Evolutionary conservation across 371 early-diverging fungal genomes (phyloP).

Genomic region (Sporodiniella umbellata): DNA sequence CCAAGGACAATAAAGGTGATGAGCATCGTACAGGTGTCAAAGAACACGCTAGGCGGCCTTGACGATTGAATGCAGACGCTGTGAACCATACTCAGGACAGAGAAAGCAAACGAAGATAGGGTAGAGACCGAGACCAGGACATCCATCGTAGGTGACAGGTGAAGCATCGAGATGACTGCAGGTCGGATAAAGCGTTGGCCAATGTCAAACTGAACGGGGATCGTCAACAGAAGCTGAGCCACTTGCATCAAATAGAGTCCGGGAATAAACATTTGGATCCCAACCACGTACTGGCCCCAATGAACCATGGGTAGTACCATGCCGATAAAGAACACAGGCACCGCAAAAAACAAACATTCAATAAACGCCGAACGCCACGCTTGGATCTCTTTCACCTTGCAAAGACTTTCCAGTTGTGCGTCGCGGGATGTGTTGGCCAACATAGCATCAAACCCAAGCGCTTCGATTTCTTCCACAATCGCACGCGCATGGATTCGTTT

Average conservation of each 20-base stretch:
- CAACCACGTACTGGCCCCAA: slow-evolving; percentile 44
- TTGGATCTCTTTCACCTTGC: slow-evolving; percentile 82
- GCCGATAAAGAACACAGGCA: slow-evolving; percentile 83
- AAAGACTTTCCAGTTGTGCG: slow-evolving; percentile 85
- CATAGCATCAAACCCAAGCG: slow-evolving; percentile 84
- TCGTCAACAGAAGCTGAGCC: slow-evolving; percentile 61
- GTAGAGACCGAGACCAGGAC: slow-evolving; percentile 91
- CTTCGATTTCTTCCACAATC: slow-evolving; percentile 77
- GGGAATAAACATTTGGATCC: slow-evolving; percentile 38
- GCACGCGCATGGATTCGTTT: slow-evolving; percentile 67
- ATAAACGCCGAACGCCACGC: slow-evolving; percentile 74
- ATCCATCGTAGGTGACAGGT: slow-evolving; percentile 93
- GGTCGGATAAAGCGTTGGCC: slow-evolving; percentile 78
- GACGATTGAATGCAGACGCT: slow-evolving; percentile 1
- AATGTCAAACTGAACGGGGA: slow-evolving; percentile 90
- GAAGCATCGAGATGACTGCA: slow-evolving; percentile 75
- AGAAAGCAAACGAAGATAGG: slow-evolving; percentile 76
- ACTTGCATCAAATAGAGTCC: slow-evolving; percentile 66
- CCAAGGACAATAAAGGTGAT: slow-evolving; percentile 90
- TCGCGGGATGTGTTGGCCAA: slow-evolving; percentile 54
- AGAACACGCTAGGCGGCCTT: slow-evolving; percentile 32
- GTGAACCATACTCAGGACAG: slow-evolving; percentile 55
- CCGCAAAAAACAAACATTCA: slow-evolving; percentile 61
- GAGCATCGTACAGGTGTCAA: slow-evolving; percentile 88
- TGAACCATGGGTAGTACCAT: slow-evolving; percentile 77